phyloP scores from a whole-genome alignment of 164 flowering plant genomes.

The Nymphaea thermarum region DNA sequence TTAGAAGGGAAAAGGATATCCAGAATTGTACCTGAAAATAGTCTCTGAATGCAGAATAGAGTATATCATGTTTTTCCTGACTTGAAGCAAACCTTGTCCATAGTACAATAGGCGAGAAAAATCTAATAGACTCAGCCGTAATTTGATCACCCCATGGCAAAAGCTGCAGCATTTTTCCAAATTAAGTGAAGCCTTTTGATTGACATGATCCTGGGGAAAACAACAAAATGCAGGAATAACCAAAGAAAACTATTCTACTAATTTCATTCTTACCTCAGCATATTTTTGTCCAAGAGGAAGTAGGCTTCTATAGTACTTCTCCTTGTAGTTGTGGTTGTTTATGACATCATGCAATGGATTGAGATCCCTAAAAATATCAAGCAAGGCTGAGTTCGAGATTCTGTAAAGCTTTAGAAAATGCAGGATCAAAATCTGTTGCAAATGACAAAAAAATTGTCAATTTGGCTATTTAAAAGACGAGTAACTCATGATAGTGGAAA shows the following conservation, averaged over 20 bases:
- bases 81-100: conserved; percentile 78
- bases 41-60: conserved; percentile 78
- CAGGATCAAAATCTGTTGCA: conserved; percentile 8
- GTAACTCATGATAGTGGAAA: not conserved
- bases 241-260: not conserved
- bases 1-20: not conserved
- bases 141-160: conserved; percentile 98
- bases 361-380: conserved; percentile 60
- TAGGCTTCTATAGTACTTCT: conserved; percentile 60
- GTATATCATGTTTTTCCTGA: conserved; percentile 30
- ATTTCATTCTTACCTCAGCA: conserved; percentile 37
- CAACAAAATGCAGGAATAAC: not conserved
- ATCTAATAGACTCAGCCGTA: conserved; percentile 76
- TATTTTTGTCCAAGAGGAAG: conserved; percentile 67
- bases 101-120: conserved; percentile 88
- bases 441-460: conserved; percentile 5
- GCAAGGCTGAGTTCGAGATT: conserved; percentile 10
- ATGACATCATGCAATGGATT: conserved; percentile 81
- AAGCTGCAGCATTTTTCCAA: conserved; percentile 62
- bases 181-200: conserved; percentile 25
- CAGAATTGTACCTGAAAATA: conserved; percentile 58
- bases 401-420: conserved; percentile 6
- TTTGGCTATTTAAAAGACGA: not conserved
- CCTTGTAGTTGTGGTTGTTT: conserved; percentile 41
- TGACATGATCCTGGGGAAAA: not conserved